Conservation (phyloP, 331 rosid species). For the Dryas integrifolia region DNA sequence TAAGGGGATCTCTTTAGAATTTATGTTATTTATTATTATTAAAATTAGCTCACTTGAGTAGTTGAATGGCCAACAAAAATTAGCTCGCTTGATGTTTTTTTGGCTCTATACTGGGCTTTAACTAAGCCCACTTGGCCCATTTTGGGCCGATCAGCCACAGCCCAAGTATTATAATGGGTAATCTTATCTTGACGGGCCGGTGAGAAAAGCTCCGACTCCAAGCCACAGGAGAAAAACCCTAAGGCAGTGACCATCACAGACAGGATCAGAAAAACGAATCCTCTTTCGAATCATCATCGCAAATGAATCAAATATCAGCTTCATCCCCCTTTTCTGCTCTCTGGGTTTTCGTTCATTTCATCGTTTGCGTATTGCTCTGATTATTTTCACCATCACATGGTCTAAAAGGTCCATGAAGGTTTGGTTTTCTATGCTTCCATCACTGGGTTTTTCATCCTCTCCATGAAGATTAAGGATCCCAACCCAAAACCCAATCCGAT, state of each 20-base stretch:
- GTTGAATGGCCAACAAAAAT: too few species aligned
- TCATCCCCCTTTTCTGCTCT: neutral
- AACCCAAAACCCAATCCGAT: slow-evolving; percentile 16
- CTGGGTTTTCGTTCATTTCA: slow-evolving; percentile 4
- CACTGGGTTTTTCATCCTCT: neutral
- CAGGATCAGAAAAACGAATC: neutral
- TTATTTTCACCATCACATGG: neutral
- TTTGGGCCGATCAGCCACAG: neutral
- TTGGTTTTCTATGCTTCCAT: slow-evolving; percentile 13
- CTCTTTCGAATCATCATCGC: too few species aligned
- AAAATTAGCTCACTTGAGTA: too few species aligned
- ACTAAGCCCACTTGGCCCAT: too few species aligned
- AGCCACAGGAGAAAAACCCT: slow-evolving; percentile 4
- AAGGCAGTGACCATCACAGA: neutral
- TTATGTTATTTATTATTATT: too few species aligned
- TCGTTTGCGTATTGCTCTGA: neutral
- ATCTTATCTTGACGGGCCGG: neutral
- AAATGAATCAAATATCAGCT: neutral
- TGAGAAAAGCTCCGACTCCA: neutral
- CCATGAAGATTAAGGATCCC: slow-evolving; percentile 34
- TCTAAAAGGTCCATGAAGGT: neutral
- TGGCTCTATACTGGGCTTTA: too few species aligned
- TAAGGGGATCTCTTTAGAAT: too few species aligned
- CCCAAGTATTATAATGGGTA: neutral
- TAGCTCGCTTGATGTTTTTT: too few species aligned